Evolutionary conservation across 2,329 filamentous ascomycete species (phyloP), one percentile per base, ranked within the genome.

Genomic region (Fusarium camptoceras): DNA sequence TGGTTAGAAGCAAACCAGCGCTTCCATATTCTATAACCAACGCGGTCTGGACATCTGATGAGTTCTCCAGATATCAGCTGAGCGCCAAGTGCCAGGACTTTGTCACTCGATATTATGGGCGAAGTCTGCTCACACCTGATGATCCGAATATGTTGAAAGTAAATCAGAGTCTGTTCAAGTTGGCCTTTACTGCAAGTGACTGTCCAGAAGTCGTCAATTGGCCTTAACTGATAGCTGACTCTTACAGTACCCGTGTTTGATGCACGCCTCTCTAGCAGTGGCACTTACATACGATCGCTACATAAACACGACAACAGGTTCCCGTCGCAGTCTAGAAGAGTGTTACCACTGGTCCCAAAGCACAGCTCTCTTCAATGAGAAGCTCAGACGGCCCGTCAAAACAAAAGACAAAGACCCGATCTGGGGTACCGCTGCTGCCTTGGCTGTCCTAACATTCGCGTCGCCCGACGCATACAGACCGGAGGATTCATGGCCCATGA

Each of bases 251-350:
- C 83, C 83, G 5, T 83, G 75, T 42, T 67, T 85, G 20, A 84
- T 85, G 82, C 83, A 85, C 55, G 82, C 82, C 30, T 81, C 79
- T 10, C 66, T 85, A 8, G 82, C 81, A 0, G 79, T 84, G 31
- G 79, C 82, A 1, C 65, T 81, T 15, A 73, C 79, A 24, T 83
- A 84, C 48, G 80, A 81, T 37, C 79, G 80, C 43, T 69, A 79
- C 51, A 65, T 78, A 1, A 77, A 78, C 16, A 55, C 46, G 28
- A 58, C 75, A 3, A 44, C 22, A 34, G 55, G 34, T 57, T 66
- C 43, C 55, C 76, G 62, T 18, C 80, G 75, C 8, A 77, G 44
- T 41, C 8, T 78, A 20, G 76, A 80, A 68, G 83, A 86, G 66
- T 80, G 78, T 11, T 81, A 82, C 46, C 84, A 86, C 73, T 79